Evolutionary conservation across 2,329 filamentous ascomycete genomes (phyloP), one percentile per base, ranked within the genome.

Genomic region (Xylariaceae sp.): DNA sequence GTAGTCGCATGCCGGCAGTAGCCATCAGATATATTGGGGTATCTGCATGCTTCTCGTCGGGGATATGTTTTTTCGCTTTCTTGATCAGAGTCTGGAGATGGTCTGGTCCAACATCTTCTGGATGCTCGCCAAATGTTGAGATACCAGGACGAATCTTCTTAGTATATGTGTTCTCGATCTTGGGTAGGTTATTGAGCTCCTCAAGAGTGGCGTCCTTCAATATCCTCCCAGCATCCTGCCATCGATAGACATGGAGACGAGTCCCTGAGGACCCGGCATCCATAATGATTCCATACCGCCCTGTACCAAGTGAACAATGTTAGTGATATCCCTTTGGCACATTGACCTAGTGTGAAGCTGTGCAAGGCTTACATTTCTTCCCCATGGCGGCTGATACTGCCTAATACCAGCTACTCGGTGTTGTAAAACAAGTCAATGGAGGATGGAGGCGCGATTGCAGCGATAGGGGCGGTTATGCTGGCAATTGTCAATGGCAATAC

Each of bases 201-300:
- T 79, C 66, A 16, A 68, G 58, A 34, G 74, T 70, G 28, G 79
- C 83, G 41, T 82, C 69, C 47, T 81, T 73, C 56, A 79, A 71
- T 50, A 86, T 84, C 52, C 75, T 75, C 30, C 79, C 72, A 50
- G 83, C 82, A 59, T 94, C 85, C 59, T 90, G 79, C 93, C 93
- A 98, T 66, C 83, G 81, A 69, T 98, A 98, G 43, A 98, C 81
- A 65, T 98, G 89, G 49, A 95, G 77, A 62, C 93, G 86, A 57
- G 91, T 97, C 63, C 93, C 91, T 65, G 93, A 97, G 65, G 93
- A 97, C 55, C 93, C 93, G 63, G 93, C 93, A 76, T 98, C 93
- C 60, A 98, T 79, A 62, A 98, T 90, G 57, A 97, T 87, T 62
- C 90, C 93, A 75, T 94, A 96, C 70, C 79, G 76, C 60, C 74